These are phyloP conservation scores for Clonostachys rosea DNA, from an alignment of 2,329 filamentous ascomycete genomes.

Conservation along the genomic window DNA sequence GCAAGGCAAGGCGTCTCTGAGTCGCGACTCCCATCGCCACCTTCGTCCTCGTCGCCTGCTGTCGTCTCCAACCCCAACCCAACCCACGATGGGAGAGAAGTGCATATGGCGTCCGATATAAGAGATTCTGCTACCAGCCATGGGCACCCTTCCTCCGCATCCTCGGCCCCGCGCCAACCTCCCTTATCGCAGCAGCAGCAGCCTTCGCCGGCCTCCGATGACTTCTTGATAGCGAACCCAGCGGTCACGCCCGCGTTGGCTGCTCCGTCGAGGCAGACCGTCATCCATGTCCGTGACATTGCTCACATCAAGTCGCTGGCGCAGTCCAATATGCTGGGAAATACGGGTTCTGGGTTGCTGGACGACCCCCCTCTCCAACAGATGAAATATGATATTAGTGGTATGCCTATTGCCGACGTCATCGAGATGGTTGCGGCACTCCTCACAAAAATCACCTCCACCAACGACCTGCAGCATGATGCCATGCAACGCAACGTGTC, in stretches of 20 bases:
- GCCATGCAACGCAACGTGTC: constrained; percentile 70
- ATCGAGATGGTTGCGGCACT: constrained; percentile 99
- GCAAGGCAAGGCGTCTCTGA: constrained; percentile 18
- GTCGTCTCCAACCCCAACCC: constrained; percentile 25
- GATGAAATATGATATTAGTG: constrained; percentile 87
- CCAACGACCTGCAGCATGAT: constrained; percentile 92
- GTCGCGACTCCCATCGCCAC: constrained; percentile 48
- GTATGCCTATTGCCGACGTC: constrained; percentile 93
- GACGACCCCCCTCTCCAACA: constrained; percentile 47
- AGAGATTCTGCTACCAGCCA: constrained; percentile 3
- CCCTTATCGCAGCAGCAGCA: constrained; percentile 14
- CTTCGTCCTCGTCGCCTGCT: constrained; percentile 46
- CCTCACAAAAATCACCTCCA: constrained; percentile 93
- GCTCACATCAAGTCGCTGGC: constrained; percentile 89
- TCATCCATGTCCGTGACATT: constrained; percentile 81
- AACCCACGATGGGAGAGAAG: constrained; percentile 33
- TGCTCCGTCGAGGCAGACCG: constrained; percentile 31
- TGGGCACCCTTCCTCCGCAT: neutral
- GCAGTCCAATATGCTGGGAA: constrained; percentile 61
- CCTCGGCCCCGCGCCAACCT: neutral
- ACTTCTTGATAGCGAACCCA: constrained; percentile 28
- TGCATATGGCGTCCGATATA: constrained; percentile 42
- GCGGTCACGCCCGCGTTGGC: constrained; percentile 17
- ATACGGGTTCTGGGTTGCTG: constrained; percentile 37
- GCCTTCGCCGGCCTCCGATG: constrained; percentile 28